These are phyloP conservation scores for Circinella umbellata DNA, from an alignment of 371 early-diverging fungal species.

Conservation along the genomic window DNA sequence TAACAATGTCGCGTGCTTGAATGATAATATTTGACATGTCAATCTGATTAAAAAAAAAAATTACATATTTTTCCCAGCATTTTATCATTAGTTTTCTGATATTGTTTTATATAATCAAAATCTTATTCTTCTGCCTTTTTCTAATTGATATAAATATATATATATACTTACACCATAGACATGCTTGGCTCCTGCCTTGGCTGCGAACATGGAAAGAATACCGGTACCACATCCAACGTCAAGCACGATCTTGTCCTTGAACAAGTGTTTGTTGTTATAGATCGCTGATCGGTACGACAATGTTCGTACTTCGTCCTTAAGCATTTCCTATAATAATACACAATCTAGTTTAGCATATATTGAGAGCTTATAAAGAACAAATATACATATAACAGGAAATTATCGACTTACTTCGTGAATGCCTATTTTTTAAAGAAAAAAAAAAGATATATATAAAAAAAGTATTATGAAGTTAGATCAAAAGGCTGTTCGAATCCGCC, in stretches of 20 bases:
- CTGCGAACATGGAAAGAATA: conserved; percentile 95
- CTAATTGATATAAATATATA: background rate
- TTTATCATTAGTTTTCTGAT: no score
- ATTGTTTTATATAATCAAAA: background rate
- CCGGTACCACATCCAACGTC: conserved; percentile 98
- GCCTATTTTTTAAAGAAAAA: conserved; percentile 37
- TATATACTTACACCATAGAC: conserved; percentile 79
- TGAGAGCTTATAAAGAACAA: no score
- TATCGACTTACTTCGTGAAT: conserved; percentile 54
- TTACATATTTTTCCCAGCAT: no score
- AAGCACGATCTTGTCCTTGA: conserved; percentile 96
- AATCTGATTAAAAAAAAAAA: no score
- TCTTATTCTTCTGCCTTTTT: background rate
- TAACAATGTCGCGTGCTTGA: conserved; percentile 88
- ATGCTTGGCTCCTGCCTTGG: conserved; percentile 89
- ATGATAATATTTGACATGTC: conserved; percentile 98
- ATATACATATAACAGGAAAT: no score
- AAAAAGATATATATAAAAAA: background rate
- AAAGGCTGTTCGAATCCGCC: background rate
- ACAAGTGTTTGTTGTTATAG: conserved; percentile 91
- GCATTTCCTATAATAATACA: conserved; percentile 74
- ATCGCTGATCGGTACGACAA: conserved; percentile 92
- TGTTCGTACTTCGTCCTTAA: conserved; percentile 97
- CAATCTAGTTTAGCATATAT: no score
- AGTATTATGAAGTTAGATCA: conserved; percentile 4